phyloP scores from a whole-genome alignment of 192 early-diverging fungal species.

The Coemansia sp. region DNA sequence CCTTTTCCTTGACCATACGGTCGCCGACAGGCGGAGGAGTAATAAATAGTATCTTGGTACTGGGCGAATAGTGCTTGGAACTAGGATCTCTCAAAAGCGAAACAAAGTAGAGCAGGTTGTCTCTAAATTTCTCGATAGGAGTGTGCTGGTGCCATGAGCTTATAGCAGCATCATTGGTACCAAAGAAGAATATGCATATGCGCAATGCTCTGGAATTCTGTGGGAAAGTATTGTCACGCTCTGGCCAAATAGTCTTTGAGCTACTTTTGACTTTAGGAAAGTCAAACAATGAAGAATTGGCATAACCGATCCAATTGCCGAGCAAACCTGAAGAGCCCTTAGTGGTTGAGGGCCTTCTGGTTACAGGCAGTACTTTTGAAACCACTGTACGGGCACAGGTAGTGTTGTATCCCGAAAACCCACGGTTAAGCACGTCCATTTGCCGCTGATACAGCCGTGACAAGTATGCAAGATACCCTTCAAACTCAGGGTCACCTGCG shows the following conservation, averaged over 20 bases:
- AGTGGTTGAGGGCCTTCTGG: background rate
- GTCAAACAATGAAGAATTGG: background rate
- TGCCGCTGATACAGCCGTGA: background rate
- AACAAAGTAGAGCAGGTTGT: background rate
- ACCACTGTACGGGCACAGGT: background rate
- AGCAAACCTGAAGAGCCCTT: too few species aligned
- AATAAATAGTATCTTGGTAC: background rate
- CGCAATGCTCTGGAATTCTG: background rate
- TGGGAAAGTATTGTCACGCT: background rate
- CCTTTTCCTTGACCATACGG: background rate
- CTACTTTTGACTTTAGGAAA: background rate
- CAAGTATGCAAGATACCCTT: background rate
- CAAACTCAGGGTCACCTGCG: background rate
- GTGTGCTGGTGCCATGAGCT: background rate
- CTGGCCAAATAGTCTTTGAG: background rate
- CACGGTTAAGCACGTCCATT: conserved; percentile 5
- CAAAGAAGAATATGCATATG: background rate
- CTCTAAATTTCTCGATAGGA: background rate
- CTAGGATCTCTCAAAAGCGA: background rate
- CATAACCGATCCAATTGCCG: too few species aligned
- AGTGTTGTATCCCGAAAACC: conserved; percentile 2
- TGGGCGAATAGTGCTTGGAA: background rate
- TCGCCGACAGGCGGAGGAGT: background rate
- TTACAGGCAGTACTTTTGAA: background rate
- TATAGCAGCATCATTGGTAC: background rate